A percentile compares a stretch with the other conserved stretches of the same genome.
Evolutionary conservation across 2,329 filamentous ascomycete species (phyloP).

Genomic region (Endoconidiophora polonica): DNA sequence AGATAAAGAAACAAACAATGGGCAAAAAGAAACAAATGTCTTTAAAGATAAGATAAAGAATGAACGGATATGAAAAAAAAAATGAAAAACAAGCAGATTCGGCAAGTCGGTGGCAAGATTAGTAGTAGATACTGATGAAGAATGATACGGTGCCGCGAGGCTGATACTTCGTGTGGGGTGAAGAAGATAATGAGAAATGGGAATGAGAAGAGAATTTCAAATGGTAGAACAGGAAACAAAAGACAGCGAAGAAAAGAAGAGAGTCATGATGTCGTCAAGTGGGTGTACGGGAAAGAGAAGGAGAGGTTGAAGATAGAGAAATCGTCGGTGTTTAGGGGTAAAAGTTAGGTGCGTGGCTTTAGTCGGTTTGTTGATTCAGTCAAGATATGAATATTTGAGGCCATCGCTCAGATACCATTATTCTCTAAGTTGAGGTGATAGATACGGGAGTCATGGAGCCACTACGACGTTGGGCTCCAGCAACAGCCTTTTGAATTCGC

Average conservation of each 20-base stretch:
- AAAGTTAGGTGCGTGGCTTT: too few species aligned
- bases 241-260: neutral
- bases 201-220: slow-evolving; percentile 9
- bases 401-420: too few species aligned
- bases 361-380: too few species aligned
- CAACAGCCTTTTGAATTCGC: neutral
- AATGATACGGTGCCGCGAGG: slow-evolving; percentile 4
- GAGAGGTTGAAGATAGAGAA: neutral
- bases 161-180: neutral
- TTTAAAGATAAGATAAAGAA: neutral
- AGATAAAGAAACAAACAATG: neutral
- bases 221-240: slow-evolving; percentile 5
- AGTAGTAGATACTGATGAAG: neutral
- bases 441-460: slow-evolving; percentile 12
- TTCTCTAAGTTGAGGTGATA: slow-evolving; percentile 7
- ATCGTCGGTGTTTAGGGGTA: too few species aligned
- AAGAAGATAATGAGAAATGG: neutral
- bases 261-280: slow-evolving; percentile 2
- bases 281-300: neutral
- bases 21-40: neutral
- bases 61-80: neutral
- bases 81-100: neutral
- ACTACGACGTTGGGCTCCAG: slow-evolving; percentile 8
- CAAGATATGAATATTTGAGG: too few species aligned
- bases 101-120: neutral